A percentile compares a stretch with the other conserved stretches of the same genome.
phyloP scores from a whole-genome alignment of 208 protist species.

The Acanthamoeba pearcei region DNA sequence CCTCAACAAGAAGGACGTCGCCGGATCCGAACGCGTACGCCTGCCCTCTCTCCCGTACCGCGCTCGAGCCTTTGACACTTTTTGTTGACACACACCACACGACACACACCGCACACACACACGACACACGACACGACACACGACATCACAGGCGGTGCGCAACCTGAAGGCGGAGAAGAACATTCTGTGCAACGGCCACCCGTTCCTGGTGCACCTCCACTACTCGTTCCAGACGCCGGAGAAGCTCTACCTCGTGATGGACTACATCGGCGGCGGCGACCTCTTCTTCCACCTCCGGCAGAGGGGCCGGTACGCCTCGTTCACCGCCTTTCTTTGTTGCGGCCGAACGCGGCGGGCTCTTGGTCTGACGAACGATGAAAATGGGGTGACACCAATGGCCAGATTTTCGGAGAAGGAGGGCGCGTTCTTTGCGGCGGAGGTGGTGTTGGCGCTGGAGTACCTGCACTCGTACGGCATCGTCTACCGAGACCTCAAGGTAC shows the following conservation, averaged over 20 bases:
- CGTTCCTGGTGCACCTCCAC: constrained; percentile 82
- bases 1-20: constrained; percentile 79
- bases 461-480: constrained; percentile 86
- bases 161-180: constrained; percentile 74
- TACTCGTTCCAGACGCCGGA: constrained; percentile 84
- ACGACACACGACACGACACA: not conserved
- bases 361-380: too few relatives aligned
- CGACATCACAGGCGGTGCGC: not conserved
- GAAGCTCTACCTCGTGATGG: constrained; percentile 77
- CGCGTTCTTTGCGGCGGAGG: constrained; percentile 91
- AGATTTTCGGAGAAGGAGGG: constrained; percentile 81
- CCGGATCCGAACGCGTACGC: constrained; percentile 63
- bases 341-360: too few relatives aligned
- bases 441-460: constrained; percentile 91
- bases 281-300: constrained; percentile 90
- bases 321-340: too few relatives aligned
- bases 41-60: not conserved
- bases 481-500: constrained; percentile 65
- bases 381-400: not conserved
- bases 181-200: constrained; percentile 64
- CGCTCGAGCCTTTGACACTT: too few relatives aligned
- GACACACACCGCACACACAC: too few relatives aligned
- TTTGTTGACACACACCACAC: not conserved
- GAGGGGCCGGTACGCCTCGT: constrained; percentile 79
- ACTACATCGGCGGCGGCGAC: constrained; percentile 87